phyloP scores from a whole-genome alignment of 208 protist species.

The Vickermania ingenoplastis region DNA sequence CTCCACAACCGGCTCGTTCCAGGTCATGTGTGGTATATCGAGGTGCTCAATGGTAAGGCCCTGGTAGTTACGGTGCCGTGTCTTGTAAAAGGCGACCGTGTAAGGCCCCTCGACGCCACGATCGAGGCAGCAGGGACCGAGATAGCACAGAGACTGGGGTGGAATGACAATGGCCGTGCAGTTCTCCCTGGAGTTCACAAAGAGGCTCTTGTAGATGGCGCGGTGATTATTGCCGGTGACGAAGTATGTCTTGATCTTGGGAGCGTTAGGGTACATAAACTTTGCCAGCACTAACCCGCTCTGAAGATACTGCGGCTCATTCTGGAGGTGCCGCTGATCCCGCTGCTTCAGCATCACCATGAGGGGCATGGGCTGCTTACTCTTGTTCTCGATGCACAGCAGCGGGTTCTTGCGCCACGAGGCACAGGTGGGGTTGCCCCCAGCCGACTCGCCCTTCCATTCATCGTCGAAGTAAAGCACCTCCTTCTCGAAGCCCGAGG shows the following conservation, averaged over 20 bases:
- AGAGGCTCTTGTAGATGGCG: constrained; percentile 58
- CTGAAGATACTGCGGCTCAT: constrained; percentile 40
- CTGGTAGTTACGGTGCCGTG: constrained; percentile 17
- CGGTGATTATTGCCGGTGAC: constrained; percentile 75
- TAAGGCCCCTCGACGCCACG: constrained; percentile 23
- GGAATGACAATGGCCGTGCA: constrained; percentile 28
- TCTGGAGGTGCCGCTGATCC: constrained; percentile 45
- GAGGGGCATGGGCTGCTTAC: constrained; percentile 14
- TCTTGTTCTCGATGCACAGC: constrained; percentile 25
- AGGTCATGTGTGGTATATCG: constrained; percentile 26
- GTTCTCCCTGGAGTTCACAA: constrained; percentile 43
- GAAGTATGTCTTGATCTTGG: constrained; percentile 40
- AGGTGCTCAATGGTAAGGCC: constrained; percentile 28
- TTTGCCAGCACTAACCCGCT: constrained; percentile 58
- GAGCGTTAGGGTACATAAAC: constrained; percentile 11
- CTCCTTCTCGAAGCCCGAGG: constrained; percentile 9
- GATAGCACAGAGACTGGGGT: constrained; percentile 35
- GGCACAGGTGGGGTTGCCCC: constrained; percentile 16
- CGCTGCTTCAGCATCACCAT: constrained; percentile 38
- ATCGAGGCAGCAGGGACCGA: constrained; percentile 33
- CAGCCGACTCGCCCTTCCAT: constrained; percentile 16
- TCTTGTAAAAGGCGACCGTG: constrained; percentile 26
- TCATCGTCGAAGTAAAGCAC: constrained; percentile 20
- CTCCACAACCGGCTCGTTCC: constrained; percentile 22
- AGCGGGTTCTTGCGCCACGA: constrained; percentile 25